These are phyloP conservation scores for Myriosclerotinia scirpicola DNA, from an alignment of 2,329 filamentous ascomycete genomes.

Conservation along the genomic window DNA sequence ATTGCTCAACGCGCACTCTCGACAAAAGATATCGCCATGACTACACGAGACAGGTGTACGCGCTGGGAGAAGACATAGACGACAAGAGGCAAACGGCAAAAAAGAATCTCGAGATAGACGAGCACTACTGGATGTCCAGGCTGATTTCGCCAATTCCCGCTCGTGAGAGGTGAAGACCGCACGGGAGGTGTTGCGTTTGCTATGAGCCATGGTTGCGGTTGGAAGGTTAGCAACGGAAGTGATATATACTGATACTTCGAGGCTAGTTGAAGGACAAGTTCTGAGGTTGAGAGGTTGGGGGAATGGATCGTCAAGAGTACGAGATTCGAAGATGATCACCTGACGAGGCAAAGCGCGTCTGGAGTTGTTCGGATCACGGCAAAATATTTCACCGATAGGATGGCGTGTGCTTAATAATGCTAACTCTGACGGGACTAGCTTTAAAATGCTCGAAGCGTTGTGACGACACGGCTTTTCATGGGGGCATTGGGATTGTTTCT, in stretches of 20 bases:
- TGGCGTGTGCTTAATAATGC: no score
- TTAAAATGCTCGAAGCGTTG: no score
- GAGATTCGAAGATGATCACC: constrained; percentile 3
- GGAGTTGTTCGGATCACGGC: not conserved
- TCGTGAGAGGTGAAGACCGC: constrained; percentile 95
- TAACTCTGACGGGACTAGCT: not conserved
- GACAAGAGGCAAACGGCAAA: constrained; percentile 85
- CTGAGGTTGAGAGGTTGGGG: not conserved
- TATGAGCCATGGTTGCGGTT: constrained; percentile 47
- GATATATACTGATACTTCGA: no score
- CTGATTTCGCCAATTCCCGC: constrained; percentile 74
- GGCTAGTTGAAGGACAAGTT: no score
- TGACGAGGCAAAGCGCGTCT: not conserved
- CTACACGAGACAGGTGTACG: constrained; percentile 80
- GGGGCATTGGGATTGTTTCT: no score
- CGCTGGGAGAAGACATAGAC: constrained; percentile 79
- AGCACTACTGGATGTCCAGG: constrained; percentile 81
- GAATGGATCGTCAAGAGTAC: not conserved
- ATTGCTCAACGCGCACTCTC: constrained; percentile 88
- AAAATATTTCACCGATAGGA: not conserved
- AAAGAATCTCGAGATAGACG: constrained; percentile 88
- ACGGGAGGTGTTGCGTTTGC: constrained; percentile 87
- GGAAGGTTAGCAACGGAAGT: not conserved
- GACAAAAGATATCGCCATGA: constrained; percentile 88
- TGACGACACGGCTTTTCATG: no score